Conservation (phyloP, 805 yeast genomes). For the Candida pseudofarinosa region DNA sequence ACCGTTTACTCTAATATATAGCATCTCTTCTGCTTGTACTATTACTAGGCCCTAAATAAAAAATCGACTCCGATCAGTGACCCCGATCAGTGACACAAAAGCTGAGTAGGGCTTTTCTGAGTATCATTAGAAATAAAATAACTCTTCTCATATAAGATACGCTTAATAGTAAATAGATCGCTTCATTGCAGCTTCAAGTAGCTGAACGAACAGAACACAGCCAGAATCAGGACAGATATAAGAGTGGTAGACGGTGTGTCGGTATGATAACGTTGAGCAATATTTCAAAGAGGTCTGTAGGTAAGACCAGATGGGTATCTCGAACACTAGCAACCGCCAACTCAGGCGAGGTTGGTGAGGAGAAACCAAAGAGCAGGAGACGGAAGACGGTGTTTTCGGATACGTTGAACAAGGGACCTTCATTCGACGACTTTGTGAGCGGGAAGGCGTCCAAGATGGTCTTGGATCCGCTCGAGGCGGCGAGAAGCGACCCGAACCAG, state of each 20-base stretch:
- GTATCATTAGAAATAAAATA: too few relatives aligned
- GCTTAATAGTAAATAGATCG: neutral
- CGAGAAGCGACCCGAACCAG: constrained; percentile 62
- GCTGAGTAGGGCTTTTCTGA: neutral
- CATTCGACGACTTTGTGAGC: constrained; percentile 83
- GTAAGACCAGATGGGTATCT: neutral
- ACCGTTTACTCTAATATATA: constrained; percentile 42
- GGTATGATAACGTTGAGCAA: constrained; percentile 1
- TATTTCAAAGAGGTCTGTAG: neutral
- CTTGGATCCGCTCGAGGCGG: constrained; percentile 74
- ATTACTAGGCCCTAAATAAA: neutral
- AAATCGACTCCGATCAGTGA: neutral
- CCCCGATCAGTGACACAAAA: neutral
- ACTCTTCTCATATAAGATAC: neutral
- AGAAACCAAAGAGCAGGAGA: constrained; percentile 35
- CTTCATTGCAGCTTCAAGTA: too few relatives aligned
- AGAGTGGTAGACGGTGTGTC: too few relatives aligned
- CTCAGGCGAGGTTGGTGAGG: constrained; percentile 6
- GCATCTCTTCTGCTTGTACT: neutral
- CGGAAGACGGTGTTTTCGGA: constrained; percentile 62
- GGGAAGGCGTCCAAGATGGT: constrained; percentile 70
- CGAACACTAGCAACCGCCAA: constrained; percentile 14
- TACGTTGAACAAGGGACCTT: constrained; percentile 76
- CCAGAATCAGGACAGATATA: too few relatives aligned
- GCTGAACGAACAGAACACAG: too few relatives aligned